Evolutionary conservation across 805 yeast species (phyloP).

Genomic region (Barnettozyma pratensis): DNA sequence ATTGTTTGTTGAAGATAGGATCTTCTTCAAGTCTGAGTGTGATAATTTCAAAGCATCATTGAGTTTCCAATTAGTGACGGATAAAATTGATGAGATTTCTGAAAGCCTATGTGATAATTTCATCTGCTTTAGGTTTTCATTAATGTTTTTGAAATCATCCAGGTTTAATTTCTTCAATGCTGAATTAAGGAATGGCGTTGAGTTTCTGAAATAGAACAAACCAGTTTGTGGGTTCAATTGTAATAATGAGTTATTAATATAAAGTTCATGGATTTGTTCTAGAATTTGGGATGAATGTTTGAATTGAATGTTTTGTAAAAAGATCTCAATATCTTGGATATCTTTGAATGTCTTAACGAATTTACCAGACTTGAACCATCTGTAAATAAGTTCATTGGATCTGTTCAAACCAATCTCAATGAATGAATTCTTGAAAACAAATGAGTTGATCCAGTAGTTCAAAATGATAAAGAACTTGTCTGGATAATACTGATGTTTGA

Average conservation of each 20-base stretch:
- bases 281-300: conserved; percentile 36
- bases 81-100: conserved; percentile 51
- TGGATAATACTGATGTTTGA: conserved; percentile 53
- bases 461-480: conserved; percentile 50
- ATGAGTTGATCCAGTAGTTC: conserved; percentile 59
- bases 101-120: conserved; percentile 22
- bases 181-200: conserved; percentile 30
- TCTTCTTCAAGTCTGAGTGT: conserved; percentile 38
- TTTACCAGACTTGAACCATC: conserved; percentile 61
- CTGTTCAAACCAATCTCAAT: conserved; percentile 58
- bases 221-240: conserved; percentile 30
- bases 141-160: conserved; percentile 23
- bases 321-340: conserved; percentile 29
- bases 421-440: conserved; percentile 43
- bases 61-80: conserved; percentile 66
- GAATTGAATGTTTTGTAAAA: conserved; percentile 34
- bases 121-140: conserved; percentile 16
- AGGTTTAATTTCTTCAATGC: conserved; percentile 21
- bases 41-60: conserved; percentile 48
- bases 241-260: conserved; percentile 25
- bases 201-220: conserved; percentile 38
- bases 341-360: conserved; percentile 31
- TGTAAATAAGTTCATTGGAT: conserved; percentile 41
- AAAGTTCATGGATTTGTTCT: conserved; percentile 26
- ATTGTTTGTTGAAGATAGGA: conserved; percentile 12